Evolutionary conservation across 176 grass and related monocot species (phyloP), one percentile per base, ranked within the genome.

Genomic region (Cenchrus americanus): DNA sequence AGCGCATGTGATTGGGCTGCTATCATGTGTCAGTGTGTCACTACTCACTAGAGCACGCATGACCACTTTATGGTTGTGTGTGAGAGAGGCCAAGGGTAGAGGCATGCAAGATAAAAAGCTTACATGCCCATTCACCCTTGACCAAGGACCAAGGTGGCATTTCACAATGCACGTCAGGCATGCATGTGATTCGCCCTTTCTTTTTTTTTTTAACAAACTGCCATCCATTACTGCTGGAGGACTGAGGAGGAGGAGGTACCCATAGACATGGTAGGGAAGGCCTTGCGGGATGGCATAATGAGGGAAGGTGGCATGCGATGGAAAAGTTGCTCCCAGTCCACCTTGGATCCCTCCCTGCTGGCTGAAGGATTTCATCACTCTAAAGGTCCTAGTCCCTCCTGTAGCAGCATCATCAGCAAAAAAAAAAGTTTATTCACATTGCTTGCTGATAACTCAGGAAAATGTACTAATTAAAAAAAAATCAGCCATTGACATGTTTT

Each of bases 251-350:
- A 66, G 47, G 66, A 63, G 34, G 14, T 66, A 94, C 94, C 91
- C 91, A 82, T 94, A 99, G 83, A 96, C 91, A 84, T 96, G 89
- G 85, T 92, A 98, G 86, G 96, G 96, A 75, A 96, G 82, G 30
- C 93, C 92, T 80, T 99, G 96, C 87, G 90, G 91, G 65, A 96
- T 88, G 85, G 93, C 80, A 94, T 99, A 96, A 96, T 96, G 93
- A 84, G 93, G 93, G 88, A 94, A 90, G 88, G 91, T 92, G 90
- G 89, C 85, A 89, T 92, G 89, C 75, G 93, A 89, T 66, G 91
- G 77, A 79, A 95, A 96, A 88, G 93, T 88, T 85, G 93, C 82
- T 47, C 87, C 82, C 71, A 85, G 78, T 64, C 89, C 96, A 89
- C 87, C 91, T 92, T 94, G 93, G 65, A 90, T 78, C 68, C 90